phyloP scores from a whole-genome alignment of 1,284 basidiomycete species.

The Meira nashicola region DNA sequence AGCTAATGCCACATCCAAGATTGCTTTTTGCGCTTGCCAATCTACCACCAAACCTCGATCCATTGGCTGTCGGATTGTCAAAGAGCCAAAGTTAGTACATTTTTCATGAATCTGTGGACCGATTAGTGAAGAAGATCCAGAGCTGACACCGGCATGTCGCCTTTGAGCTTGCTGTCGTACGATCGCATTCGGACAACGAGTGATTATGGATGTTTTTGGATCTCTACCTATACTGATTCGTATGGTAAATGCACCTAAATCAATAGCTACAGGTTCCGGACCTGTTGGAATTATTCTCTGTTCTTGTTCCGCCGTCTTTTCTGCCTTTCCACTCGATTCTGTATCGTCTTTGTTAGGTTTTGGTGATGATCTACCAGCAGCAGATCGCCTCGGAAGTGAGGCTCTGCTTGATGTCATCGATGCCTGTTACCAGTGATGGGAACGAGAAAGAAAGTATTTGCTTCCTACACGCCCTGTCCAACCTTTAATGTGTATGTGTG shows the following conservation, averaged over 20 bases:
- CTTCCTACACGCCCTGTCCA: too few relatives aligned
- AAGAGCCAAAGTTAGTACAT: constrained; percentile 35
- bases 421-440: too few relatives aligned
- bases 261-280: constrained; percentile 1
- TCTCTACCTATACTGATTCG: background rate
- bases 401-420: too few relatives aligned
- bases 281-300: background rate
- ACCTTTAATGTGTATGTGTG: too few relatives aligned
- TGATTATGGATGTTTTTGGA: background rate
- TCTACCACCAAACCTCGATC: constrained; percentile 46
- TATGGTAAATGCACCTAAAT: constrained; percentile 6
- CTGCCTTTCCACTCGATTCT: too few relatives aligned
- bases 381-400: too few relatives aligned
- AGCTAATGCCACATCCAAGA: constrained; percentile 41
- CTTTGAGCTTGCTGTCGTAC: constrained; percentile 9
- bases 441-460: too few relatives aligned
- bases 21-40: constrained; percentile 45
- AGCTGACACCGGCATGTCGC: background rate
- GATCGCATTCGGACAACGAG: constrained; percentile 17
- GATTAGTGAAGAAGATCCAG: constrained; percentile 11
- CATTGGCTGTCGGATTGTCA: constrained; percentile 38
- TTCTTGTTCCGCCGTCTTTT: too few relatives aligned
- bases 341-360: too few relatives aligned
- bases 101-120: constrained; percentile 31
- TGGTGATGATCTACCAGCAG: too few relatives aligned